These are phyloP conservation scores for Trypanosoma congolense DNA, from an alignment of 208 protist species.

Conservation along the genomic window DNA sequence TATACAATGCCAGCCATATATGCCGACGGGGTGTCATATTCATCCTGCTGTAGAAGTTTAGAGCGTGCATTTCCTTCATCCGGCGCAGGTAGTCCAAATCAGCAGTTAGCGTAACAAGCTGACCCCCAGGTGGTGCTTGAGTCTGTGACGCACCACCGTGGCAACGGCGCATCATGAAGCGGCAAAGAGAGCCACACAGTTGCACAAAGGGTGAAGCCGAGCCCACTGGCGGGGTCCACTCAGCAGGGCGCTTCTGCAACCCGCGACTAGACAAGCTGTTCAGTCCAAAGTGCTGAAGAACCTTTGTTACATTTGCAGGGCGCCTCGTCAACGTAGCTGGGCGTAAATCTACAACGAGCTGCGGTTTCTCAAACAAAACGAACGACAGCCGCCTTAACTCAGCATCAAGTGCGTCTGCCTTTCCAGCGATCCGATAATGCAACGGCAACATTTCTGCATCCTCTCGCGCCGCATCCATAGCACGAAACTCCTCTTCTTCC, in stretches of 20 bases:
- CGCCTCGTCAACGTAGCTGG: slow-evolving; percentile 36
- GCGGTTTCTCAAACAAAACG: slow-evolving; percentile 44
- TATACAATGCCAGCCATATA: slow-evolving; percentile 50
- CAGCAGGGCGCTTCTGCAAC: background rate
- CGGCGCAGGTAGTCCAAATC: slow-evolving; percentile 72
- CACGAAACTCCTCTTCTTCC: slow-evolving; percentile 76
- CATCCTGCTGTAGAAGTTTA: slow-evolving; percentile 81
- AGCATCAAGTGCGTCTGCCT: slow-evolving; percentile 52
- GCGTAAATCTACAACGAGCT: slow-evolving; percentile 49
- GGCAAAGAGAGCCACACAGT: background rate
- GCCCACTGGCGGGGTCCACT: slow-evolving; percentile 19
- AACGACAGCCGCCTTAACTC: slow-evolving; percentile 63
- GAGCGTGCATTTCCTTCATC: slow-evolving; percentile 38
- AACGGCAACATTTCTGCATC: slow-evolving; percentile 45
- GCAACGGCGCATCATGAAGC: background rate
- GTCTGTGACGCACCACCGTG: background rate
- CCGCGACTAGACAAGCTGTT: background rate
- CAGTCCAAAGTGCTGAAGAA: slow-evolving; percentile 18
- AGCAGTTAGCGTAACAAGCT: slow-evolving; percentile 16
- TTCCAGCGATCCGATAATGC: slow-evolving; percentile 37
- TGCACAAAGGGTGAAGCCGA: slow-evolving; percentile 22
- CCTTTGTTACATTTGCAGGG: slow-evolving; percentile 34
- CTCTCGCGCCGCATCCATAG: slow-evolving; percentile 25
- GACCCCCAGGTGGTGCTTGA: background rate
- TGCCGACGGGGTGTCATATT: slow-evolving; percentile 74